A percentile compares a stretch with the other conserved stretches of the same genome.
These are phyloP conservation scores for Geotrichum cucujoidarum DNA, from an alignment of 1,139 yeast species.

Conservation along the genomic window DNA sequence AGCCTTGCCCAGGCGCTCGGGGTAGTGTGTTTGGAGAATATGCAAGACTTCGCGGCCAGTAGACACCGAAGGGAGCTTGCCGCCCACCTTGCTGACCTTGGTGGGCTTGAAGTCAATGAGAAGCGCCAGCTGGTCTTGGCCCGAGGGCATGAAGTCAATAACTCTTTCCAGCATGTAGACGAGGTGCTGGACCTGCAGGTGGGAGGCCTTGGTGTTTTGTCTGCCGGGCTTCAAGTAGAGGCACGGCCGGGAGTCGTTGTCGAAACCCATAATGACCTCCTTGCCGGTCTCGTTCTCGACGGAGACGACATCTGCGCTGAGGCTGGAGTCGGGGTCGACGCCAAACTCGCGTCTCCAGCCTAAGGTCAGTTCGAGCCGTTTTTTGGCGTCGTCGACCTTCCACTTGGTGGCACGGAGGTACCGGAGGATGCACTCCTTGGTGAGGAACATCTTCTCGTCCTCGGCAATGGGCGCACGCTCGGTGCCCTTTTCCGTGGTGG, in stretches of 20 bases:
- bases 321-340: slow-evolving; percentile 51
- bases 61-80: slow-evolving; percentile 78
- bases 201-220: slow-evolving; percentile 84
- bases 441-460: slow-evolving; percentile 82
- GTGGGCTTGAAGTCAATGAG: slow-evolving; percentile 82
- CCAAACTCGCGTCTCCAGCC: slow-evolving; percentile 95
- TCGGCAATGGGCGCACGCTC: slow-evolving; percentile 42
- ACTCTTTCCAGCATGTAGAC: slow-evolving; percentile 88
- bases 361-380: slow-evolving; percentile 67
- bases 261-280: slow-evolving; percentile 82
- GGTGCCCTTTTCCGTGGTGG: slow-evolving; percentile 37
- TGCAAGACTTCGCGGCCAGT: slow-evolving; percentile 77
- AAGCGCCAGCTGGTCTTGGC: slow-evolving; percentile 87
- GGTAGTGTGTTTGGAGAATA: slow-evolving; percentile 90
- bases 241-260: slow-evolving; percentile 84
- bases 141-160: slow-evolving; percentile 90
- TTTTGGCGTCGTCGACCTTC: slow-evolving; percentile 64
- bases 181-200: slow-evolving; percentile 85
- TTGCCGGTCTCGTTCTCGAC: slow-evolving; percentile 84
- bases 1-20: slow-evolving; percentile 91
- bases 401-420: slow-evolving; percentile 90
- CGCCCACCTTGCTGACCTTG: slow-evolving; percentile 45
- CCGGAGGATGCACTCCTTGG: slow-evolving; percentile 81
- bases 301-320: slow-evolving; percentile 60
- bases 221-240: slow-evolving; percentile 85